Percentiles rank a stretch among this genome's conserved stretches.
phyloP scores from a whole-genome alignment of 768 basidiomycete genomes.

The Suillus clintonianus region DNA sequence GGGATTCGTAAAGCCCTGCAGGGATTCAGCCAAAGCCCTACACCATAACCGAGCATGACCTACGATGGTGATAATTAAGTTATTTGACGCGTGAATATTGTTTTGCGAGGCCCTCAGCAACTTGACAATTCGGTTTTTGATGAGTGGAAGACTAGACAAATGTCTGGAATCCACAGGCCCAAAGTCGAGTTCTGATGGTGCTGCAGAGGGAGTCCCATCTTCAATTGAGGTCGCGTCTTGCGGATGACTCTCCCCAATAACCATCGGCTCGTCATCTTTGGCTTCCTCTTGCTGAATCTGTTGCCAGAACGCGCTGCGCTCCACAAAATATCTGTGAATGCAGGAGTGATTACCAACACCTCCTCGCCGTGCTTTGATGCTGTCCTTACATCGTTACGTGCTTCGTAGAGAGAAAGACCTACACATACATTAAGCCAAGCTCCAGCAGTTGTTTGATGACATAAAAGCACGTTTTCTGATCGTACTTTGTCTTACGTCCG shows the following conservation, averaged over 20 bases:
- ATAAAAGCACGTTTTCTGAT: constrained; percentile 90
- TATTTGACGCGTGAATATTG: constrained; percentile 69
- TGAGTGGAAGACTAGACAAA: constrained; percentile 70
- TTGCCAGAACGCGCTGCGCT: constrained; percentile 74
- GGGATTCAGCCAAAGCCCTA: not conserved
- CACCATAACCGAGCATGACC: constrained; percentile 24
- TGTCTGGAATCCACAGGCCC: constrained; percentile 78
- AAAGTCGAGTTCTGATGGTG: constrained; percentile 47
- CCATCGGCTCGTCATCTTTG: constrained; percentile 30
- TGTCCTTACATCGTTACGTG: constrained; percentile 26
- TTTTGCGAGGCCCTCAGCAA: constrained; percentile 72
- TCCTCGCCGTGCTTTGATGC: constrained; percentile 75
- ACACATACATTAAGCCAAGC: constrained; percentile 68
- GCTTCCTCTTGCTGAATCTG: constrained; percentile 72
- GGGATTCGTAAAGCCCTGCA: constrained; percentile 74
- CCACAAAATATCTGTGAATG: constrained; percentile 85
- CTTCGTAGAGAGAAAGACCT: not conserved
- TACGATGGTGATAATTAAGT: constrained; percentile 78
- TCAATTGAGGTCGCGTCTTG: constrained; percentile 14
- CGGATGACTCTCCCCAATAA: constrained; percentile 12
- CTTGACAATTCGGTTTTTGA: constrained; percentile 71
- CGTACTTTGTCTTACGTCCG: constrained; percentile 76
- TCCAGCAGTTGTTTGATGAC: constrained; percentile 75
- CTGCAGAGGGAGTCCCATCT: constrained; percentile 19
- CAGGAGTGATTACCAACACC: constrained; percentile 77